These are phyloP conservation scores for Ustilago shanxiensis DNA, from an alignment of 1,284 basidiomycete genomes.

Conservation along the genomic window DNA sequence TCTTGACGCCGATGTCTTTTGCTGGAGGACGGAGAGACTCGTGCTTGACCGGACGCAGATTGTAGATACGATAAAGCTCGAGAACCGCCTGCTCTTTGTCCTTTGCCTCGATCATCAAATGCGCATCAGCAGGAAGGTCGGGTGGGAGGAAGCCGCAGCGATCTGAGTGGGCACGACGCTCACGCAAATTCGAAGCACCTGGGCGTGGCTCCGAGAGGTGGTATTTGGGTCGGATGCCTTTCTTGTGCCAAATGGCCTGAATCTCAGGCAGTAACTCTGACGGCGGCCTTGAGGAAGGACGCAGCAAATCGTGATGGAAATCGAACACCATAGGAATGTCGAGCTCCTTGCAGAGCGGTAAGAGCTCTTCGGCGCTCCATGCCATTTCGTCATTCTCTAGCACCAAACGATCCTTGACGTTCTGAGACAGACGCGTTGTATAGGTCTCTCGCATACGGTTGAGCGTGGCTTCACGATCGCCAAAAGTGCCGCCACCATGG, in stretches of 20 bases:
- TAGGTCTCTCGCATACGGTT: slow-evolving; percentile 81
- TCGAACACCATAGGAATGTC: slow-evolving; percentile 77
- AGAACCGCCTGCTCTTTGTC: slow-evolving; percentile 94
- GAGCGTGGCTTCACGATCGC: slow-evolving; percentile 80
- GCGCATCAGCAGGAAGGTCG: slow-evolving; percentile 73
- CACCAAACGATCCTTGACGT: slow-evolving; percentile 81
- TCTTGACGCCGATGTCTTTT: slow-evolving; percentile 71
- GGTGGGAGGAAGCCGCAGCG: slow-evolving; percentile 78
- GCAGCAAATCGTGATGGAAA: slow-evolving; percentile 69
- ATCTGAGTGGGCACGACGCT: slow-evolving; percentile 85
- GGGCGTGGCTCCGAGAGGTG: slow-evolving; percentile 79
- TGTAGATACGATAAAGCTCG: slow-evolving; percentile 83
- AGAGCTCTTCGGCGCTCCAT: slow-evolving; percentile 86
- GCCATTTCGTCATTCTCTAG: slow-evolving; percentile 94
- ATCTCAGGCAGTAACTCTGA: slow-evolving; percentile 78
- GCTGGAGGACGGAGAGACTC: slow-evolving; percentile 73
- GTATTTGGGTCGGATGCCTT: slow-evolving; percentile 85
- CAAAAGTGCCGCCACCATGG: slow-evolving; percentile 79
- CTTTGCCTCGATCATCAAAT: slow-evolving; percentile 94
- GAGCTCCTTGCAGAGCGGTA: slow-evolving; percentile 85
- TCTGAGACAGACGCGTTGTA: slow-evolving; percentile 75
- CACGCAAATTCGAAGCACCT: slow-evolving; percentile 66
- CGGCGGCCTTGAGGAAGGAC: slow-evolving; percentile 56
- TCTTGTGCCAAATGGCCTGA: slow-evolving; percentile 80
- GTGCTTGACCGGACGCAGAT: slow-evolving; percentile 77